Conservation (phyloP, 2,329 filamentous ascomycete species). For the Aspergillus flavus region DNA sequence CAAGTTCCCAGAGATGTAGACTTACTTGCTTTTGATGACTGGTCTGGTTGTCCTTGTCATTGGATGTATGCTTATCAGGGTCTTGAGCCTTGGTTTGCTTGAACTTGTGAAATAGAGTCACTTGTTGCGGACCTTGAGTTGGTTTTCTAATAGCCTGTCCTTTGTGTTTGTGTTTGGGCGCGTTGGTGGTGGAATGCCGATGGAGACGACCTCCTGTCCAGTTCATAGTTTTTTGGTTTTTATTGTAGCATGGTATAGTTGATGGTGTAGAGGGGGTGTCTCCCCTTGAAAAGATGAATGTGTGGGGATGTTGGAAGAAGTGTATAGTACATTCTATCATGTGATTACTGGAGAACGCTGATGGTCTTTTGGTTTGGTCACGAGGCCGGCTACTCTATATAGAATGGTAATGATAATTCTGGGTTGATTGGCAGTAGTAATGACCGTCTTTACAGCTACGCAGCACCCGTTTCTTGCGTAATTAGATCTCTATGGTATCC, state of each 20-base stretch:
- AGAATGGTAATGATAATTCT: too few relatives aligned
- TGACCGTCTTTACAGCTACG: too few relatives aligned
- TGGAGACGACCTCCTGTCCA: constrained; percentile 49
- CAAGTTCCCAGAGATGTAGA: background rate
- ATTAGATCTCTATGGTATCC: too few relatives aligned
- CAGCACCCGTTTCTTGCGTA: too few relatives aligned
- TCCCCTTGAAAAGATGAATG: background rate
- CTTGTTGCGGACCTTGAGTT: constrained; percentile 17
- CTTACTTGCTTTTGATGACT: background rate
- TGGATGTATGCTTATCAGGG: background rate
- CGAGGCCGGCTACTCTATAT: too few relatives aligned
- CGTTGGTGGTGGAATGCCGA: constrained; percentile 40
- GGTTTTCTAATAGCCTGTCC: constrained; percentile 39
- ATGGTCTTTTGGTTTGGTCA: too few relatives aligned
- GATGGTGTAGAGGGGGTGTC: background rate
- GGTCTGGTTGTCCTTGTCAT: background rate
- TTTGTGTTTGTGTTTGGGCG: constrained; percentile 30
- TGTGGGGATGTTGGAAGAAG: background rate
- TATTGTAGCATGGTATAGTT: background rate
- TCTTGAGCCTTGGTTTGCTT: background rate
- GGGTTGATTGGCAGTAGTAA: too few relatives aligned
- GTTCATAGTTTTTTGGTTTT: constrained; percentile 37
- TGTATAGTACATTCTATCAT: background rate
- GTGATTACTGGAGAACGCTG: background rate
- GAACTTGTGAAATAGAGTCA: constrained; percentile 6